These are phyloP conservation scores for Pharus latifolius DNA, from an alignment of 176 grass and related monocot species.

Conservation along the genomic window DNA sequence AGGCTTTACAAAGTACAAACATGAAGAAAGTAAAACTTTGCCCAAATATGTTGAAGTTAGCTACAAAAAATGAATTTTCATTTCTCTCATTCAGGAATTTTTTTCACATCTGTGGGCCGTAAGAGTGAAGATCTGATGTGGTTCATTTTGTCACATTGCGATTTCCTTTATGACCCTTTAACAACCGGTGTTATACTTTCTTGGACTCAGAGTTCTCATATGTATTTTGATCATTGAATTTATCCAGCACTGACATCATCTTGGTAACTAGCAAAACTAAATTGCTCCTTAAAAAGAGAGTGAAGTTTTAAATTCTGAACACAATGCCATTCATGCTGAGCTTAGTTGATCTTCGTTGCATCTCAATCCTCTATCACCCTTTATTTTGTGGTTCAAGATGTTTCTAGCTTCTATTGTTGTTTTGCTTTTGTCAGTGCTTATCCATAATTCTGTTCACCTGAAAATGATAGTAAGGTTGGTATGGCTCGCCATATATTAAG, in stretches of 20 bases:
- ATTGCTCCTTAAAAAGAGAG: not conserved
- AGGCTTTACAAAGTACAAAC: no score
- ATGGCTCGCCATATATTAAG: not conserved
- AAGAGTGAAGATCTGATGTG: not conserved
- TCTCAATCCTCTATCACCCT: not conserved
- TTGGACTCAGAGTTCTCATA: not conserved
- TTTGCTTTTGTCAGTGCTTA: not conserved
- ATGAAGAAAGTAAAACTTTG: not conserved
- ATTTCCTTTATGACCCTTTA: not conserved
- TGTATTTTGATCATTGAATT: not conserved
- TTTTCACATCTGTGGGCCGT: not conserved
- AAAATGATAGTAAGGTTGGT: not conserved
- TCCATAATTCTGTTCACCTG: not conserved
- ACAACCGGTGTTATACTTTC: not conserved
- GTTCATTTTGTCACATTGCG: not conserved
- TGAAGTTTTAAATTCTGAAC: not conserved
- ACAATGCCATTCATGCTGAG: not conserved
- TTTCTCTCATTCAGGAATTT: not conserved
- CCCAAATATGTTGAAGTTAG: not conserved
- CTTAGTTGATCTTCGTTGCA: not conserved
- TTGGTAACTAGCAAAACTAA: not conserved
- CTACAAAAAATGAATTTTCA: not conserved
- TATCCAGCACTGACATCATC: not conserved
- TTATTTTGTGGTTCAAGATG: not conserved
- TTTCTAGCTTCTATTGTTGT: not conserved